Evolutionary conservation across 2,329 filamentous ascomycete species (phyloP), one percentile per base, ranked within the genome.

Genomic region (Pezicula radicicola): DNA sequence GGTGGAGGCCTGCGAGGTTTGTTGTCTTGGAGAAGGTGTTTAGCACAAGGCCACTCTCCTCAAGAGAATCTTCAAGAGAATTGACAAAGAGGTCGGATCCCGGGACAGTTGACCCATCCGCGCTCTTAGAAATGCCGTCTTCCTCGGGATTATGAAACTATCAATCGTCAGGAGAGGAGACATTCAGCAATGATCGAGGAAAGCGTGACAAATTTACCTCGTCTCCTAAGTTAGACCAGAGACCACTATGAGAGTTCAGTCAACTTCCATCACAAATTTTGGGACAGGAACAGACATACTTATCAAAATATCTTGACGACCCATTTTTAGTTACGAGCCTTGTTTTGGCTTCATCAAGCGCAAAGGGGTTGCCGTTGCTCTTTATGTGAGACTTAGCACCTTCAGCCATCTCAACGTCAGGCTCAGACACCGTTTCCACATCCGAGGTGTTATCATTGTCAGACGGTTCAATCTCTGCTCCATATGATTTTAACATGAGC

Each of bases 171-270:
- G 41, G 36, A 43, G 48, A 51, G 13, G 5, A 30, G 27, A 4
- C 4, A 18, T 30, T 41, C 16, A 6, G 25, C 7, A 28, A 9
- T 13, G 25, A 30, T 33, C 16, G 3, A 43, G 25, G 18, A 25
- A 44, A 4, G 37, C 10, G n/a, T n/a, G n/a, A 42, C 16, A 39
- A n/a, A 44, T 60, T 55, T 54, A 67, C 66, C 54, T 65, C 60
- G 42, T 66, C 60, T 35, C 61, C 66, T 53, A 68, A 41, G 44
- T 60, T 61, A 37, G 61, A 59, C 63, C 63, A 67, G 41, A 60
- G 56, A 25, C 58, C 46, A 56, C 64, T 66, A 50, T 13, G 27
- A 37, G 27, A 45, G 10, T 3, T 51, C 13, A 53, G 48, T 28
- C 9, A 44, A 25, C 21, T n/a, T 44, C 42, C 46, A 39, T 25